A percentile compares a stretch with the other conserved stretches of the same genome.
These are phyloP conservation scores for Helichrysum umbraculigerum DNA, from an alignment of 129 eudicot species.

Conservation along the genomic window DNA sequence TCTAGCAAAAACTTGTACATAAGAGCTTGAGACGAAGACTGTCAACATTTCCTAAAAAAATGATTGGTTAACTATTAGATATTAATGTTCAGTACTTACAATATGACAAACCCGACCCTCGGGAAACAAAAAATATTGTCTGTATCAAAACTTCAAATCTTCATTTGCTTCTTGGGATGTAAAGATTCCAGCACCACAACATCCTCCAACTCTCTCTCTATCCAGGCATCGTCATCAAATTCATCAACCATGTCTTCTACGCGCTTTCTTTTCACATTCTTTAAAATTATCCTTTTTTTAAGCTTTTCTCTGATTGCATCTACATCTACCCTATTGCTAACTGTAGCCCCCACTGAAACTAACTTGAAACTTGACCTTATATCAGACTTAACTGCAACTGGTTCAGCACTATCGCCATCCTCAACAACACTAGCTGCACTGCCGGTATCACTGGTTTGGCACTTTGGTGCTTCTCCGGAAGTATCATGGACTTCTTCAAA, in stretches of 20 bases:
- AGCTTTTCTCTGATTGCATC: constrained; percentile 51
- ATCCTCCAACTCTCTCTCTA: constrained; percentile 63
- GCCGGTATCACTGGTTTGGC: constrained; percentile 48
- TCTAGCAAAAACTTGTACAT: neutral
- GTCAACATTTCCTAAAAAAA: neutral
- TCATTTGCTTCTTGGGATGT: constrained; percentile 34
- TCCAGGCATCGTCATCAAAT: constrained; percentile 46
- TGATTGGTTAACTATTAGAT: neutral
- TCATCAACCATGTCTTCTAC: constrained; percentile 28
- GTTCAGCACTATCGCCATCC: constrained; percentile 46
- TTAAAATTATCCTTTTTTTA: constrained; percentile 42
- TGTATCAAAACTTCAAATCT: constrained; percentile 23
- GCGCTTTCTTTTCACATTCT: constrained; percentile 26
- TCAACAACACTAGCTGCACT: constrained; percentile 61
- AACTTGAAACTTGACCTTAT: constrained; percentile 38
- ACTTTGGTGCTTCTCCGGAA: constrained; percentile 24
- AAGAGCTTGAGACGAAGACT: neutral
- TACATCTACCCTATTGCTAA: constrained; percentile 43
- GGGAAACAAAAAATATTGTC: constrained; percentile 13
- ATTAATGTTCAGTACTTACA: constrained; percentile 29
- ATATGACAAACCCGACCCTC: constrained; percentile 17
- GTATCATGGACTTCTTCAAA: constrained; percentile 2
- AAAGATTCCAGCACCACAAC: constrained; percentile 47
- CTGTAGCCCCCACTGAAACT: constrained; percentile 29
- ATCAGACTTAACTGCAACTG: constrained; percentile 38